Conservation (phyloP, 768 basidiomycete genomes). For the Multifurca ochricompacta region DNA sequence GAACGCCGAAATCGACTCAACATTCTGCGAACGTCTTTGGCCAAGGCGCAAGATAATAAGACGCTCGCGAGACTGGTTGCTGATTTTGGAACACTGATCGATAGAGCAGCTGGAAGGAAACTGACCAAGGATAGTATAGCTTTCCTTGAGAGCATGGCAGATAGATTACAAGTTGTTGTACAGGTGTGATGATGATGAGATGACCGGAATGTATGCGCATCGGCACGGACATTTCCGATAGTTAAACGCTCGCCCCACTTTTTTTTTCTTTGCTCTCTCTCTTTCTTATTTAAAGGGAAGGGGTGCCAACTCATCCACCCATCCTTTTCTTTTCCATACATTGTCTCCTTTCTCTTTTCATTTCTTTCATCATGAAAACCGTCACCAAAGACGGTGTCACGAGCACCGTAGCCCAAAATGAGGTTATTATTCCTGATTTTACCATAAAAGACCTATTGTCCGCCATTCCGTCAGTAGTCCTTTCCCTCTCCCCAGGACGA, state of each 20-base stretch:
- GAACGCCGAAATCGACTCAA: slow-evolving; percentile 49
- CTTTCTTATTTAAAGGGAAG: background rate
- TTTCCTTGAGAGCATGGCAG: slow-evolving; percentile 56
- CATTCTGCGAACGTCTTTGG: slow-evolving; percentile 48
- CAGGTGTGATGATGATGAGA: slow-evolving; percentile 11
- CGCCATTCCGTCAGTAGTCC: slow-evolving; percentile 66
- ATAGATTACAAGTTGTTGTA: slow-evolving; percentile 41
- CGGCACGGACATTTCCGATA: background rate
- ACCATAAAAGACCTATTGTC: slow-evolving; percentile 81
- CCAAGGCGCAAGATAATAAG: slow-evolving; percentile 41
- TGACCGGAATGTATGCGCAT: slow-evolving; percentile 11
- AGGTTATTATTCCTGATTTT: slow-evolving; percentile 70
- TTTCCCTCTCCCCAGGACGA: background rate
- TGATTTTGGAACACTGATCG: slow-evolving; percentile 64
- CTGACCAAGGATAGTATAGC: slow-evolving; percentile 72
- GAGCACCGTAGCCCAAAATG: slow-evolving; percentile 42
- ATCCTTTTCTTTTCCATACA: background rate
- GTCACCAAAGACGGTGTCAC: slow-evolving; percentile 16
- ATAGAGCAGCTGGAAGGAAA: slow-evolving; percentile 59
- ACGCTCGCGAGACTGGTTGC: slow-evolving; percentile 56
- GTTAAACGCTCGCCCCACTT: background rate
- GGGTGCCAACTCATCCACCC: background rate
- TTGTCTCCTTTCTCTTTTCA: background rate
- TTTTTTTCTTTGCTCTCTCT: background rate
- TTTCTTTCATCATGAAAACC: slow-evolving; percentile 17